Evolutionary conservation across 805 yeast species (phyloP).

Genomic region (Starmerella potacharoeniae): DNA sequence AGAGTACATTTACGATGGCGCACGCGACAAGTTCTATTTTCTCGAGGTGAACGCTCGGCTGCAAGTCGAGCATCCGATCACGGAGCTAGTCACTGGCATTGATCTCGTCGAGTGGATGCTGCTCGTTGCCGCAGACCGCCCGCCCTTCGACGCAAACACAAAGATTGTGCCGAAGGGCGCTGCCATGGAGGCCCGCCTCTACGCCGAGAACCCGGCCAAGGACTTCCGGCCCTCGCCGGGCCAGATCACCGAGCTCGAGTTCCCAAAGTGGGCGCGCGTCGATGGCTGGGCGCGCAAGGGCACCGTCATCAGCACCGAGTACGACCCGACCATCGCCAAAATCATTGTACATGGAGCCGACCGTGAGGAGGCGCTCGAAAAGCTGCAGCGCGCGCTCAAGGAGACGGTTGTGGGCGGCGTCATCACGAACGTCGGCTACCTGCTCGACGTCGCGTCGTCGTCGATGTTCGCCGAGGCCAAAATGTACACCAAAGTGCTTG

Average conservation of each 20-base stretch:
- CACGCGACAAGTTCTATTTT: constrained; percentile 81
- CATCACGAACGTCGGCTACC: constrained; percentile 78
- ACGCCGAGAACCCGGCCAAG: constrained; percentile 94
- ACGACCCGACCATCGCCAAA: constrained; percentile 93
- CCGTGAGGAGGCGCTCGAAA: constrained; percentile 69
- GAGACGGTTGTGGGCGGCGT: constrained; percentile 86
- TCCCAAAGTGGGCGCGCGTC: constrained; percentile 86
- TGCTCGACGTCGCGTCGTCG: constrained; percentile 74
- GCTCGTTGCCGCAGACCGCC: constrained; percentile 72
- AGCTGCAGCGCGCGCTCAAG: constrained; percentile 66
- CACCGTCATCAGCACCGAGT: constrained; percentile 77
- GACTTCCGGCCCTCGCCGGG: constrained; percentile 97
- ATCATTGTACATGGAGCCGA: constrained; percentile 89
- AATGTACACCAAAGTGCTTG: constrained; percentile 80
- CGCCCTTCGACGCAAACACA: constrained; percentile 56
- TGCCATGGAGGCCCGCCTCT: constrained; percentile 90
- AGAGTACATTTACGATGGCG: constrained; percentile 83
- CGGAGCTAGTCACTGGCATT: constrained; percentile 88
- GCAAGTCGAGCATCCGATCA: constrained; percentile 96
- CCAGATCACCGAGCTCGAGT: constrained; percentile 68
- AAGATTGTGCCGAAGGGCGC: constrained; percentile 63
- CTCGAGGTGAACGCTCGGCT: constrained; percentile 92
- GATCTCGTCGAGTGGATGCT: constrained; percentile 98
- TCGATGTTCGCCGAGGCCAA: constrained; percentile 71
- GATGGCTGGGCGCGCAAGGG: constrained; percentile 93